A percentile compares a stretch with the other conserved stretches of the same genome.
Evolutionary conservation across 768 basidiomycete genomes (phyloP).

Genomic region (Mycena chlorophos): DNA sequence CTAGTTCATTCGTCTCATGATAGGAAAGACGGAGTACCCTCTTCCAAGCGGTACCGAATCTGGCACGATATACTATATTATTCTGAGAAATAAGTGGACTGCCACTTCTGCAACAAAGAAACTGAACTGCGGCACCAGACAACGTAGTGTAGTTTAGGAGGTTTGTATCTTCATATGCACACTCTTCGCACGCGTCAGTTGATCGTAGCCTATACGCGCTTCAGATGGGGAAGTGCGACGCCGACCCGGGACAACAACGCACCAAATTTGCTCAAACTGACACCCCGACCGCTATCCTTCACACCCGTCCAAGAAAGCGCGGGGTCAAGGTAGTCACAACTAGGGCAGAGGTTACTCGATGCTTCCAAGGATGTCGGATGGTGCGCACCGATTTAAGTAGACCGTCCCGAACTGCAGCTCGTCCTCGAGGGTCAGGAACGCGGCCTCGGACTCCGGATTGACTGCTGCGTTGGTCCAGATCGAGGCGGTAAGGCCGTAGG

Average conservation of each 20-base stretch:
- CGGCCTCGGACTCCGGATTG: constrained; percentile 60
- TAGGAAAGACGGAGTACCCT: too few species aligned
- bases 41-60: too few species aligned
- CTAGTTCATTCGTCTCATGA: too few species aligned
- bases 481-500: constrained; percentile 91
- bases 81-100: too few species aligned
- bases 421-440: constrained; percentile 68
- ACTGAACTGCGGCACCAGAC: constrained; percentile 22
- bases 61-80: too few species aligned
- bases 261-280: constrained; percentile 91
- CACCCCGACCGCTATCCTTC: constrained; percentile 89
- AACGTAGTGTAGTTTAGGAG: constrained; percentile 16
- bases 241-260: constrained; percentile 27
- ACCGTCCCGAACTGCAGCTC: constrained; percentile 88
- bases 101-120: too few species aligned
- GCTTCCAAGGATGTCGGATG: neutral
- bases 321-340: constrained; percentile 90
- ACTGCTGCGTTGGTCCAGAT: constrained; percentile 82
- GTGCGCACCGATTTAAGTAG: constrained; percentile 76
- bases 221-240: neutral
- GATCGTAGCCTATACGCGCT: constrained; percentile 71
- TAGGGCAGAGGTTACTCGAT: constrained; percentile 24
- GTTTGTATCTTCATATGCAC: constrained; percentile 83
- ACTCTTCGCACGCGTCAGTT: constrained; percentile 77
- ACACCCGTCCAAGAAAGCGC: constrained; percentile 93